Conservation (phyloP, 345 rosid species). For the Turritis glabra region DNA sequence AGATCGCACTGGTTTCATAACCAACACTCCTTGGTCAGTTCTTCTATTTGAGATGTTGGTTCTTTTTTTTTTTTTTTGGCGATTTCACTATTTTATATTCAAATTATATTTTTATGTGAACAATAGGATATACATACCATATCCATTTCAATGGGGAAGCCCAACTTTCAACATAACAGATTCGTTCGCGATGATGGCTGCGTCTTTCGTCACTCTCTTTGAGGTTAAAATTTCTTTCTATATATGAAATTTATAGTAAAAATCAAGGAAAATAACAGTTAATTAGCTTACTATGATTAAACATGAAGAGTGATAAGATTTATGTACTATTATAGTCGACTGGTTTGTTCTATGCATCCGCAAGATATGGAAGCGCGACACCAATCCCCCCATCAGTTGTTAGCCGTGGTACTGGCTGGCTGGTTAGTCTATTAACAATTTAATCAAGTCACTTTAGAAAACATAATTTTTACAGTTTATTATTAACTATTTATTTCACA, state of each 20-base stretch:
- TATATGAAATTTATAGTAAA: neutral
- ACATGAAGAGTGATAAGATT: neutral
- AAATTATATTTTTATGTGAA: neutral
- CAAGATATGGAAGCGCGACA: slow-evolving; percentile 72
- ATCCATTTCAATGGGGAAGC: slow-evolving; percentile 76
- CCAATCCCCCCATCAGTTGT: slow-evolving; percentile 69
- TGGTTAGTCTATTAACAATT: slow-evolving; percentile 41
- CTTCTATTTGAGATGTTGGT: neutral
- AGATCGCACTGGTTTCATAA: slow-evolving; percentile 61
- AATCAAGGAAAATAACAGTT: neutral
- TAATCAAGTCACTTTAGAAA: neutral
- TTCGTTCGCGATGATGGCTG: slow-evolving; percentile 66
- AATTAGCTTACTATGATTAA: neutral
- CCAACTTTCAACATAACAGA: slow-evolving; percentile 66
- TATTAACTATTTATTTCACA: neutral
- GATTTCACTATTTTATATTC: neutral
- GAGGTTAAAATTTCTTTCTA: slow-evolving; percentile 43
- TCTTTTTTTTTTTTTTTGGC: neutral
- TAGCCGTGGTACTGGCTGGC: slow-evolving; percentile 72
- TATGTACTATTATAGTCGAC: slow-evolving; percentile 48
- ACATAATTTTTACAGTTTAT: slow-evolving; percentile 1
- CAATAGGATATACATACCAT: slow-evolving; percentile 66
- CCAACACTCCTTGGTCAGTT: slow-evolving; percentile 59
- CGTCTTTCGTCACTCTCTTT: slow-evolving; percentile 63
- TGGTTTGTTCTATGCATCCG: slow-evolving; percentile 64